phyloP scores from a whole-genome alignment of 2,329 filamentous ascomycete genomes.

The Sclerotinia sclerotiorum region DNA sequence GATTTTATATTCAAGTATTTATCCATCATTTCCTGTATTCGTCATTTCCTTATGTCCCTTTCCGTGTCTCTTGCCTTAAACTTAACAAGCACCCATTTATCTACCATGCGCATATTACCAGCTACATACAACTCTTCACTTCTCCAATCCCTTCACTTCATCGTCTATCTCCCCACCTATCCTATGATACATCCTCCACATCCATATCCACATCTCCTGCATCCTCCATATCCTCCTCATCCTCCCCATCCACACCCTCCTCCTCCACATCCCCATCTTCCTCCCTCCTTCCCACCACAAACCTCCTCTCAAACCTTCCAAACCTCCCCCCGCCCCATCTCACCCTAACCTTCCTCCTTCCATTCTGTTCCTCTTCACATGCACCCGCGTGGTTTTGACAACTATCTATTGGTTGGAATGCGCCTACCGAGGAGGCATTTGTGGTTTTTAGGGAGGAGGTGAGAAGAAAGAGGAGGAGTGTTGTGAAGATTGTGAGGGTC shows the following conservation, averaged over 20 bases:
- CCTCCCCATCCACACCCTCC: background rate
- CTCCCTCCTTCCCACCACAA: no score
- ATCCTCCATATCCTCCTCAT: background rate
- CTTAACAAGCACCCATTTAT: no score
- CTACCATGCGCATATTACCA: no score
- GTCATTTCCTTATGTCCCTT: no score
- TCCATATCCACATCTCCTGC: background rate
- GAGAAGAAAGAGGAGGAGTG: background rate
- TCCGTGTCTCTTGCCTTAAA: no score
- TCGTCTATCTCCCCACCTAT: background rate
- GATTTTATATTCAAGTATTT: no score
- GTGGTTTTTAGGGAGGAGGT: fast-evolving
- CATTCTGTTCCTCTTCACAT: background rate
- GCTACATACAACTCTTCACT: no score
- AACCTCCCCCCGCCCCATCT: background rate
- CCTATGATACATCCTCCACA: no score
- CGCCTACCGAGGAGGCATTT: background rate
- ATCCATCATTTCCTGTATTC: no score
- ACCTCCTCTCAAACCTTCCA: background rate
- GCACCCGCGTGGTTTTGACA: background rate
- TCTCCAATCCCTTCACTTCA: background rate
- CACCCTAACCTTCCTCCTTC: background rate
- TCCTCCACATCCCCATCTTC: background rate
- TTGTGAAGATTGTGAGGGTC: background rate
- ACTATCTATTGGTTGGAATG: background rate